Percentiles rank a stretch among this genome's conserved stretches.
Evolutionary conservation across 2,329 filamentous ascomycete species (phyloP).

Genomic region (Chalaropsis ovoidea): DNA sequence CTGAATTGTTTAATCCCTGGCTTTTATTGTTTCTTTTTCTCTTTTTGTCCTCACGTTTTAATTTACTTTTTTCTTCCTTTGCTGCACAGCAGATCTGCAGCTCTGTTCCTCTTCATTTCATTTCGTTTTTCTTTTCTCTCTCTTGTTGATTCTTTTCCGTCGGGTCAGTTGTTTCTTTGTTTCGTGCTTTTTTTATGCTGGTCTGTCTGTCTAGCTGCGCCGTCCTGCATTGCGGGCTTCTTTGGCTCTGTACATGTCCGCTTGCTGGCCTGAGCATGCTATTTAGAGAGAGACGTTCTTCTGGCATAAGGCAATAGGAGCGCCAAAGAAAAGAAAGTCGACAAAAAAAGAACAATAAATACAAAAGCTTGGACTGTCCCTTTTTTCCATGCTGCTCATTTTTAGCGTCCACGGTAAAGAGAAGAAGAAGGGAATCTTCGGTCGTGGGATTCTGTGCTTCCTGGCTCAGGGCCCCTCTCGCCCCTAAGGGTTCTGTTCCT

Average conservation of each 20-base stretch:
- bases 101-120: neutral
- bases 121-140: neutral
- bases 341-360: constrained; percentile 1
- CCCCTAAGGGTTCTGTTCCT: constrained; percentile 1
- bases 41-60: neutral
- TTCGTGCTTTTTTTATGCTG: neutral
- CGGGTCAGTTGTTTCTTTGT: neutral
- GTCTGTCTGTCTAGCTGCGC: neutral
- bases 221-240: neutral
- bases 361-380: neutral
- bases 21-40: neutral
- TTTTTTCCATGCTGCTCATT: too few species aligned
- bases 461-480: neutral
- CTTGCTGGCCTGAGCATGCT: neutral
- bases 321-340: neutral
- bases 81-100: neutral
- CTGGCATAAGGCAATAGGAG: too few species aligned
- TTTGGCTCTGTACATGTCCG: neutral
- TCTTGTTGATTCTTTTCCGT: neutral
- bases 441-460: too few species aligned
- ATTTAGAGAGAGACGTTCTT: too few species aligned
- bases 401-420: too few species aligned
- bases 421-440: too few species aligned
- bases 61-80: neutral
- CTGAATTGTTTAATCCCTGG: neutral